Percentiles rank a stretch among this genome's conserved stretches.
phyloP scores from a whole-genome alignment of 2,329 filamentous ascomycete genomes.

The Aspergillus tamarii region DNA sequence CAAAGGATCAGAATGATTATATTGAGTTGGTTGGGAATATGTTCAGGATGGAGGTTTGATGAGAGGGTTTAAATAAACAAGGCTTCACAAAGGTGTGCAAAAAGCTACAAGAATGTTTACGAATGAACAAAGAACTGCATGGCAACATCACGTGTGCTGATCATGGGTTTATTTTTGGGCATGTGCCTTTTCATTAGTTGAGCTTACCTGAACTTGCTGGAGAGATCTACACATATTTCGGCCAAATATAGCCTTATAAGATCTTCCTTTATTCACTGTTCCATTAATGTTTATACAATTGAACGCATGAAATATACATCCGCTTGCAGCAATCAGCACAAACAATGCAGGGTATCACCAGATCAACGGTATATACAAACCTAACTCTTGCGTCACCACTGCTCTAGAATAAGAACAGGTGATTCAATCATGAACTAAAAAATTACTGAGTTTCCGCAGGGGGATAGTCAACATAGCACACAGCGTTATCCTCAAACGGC shows the following conservation, averaged over 20 bases:
- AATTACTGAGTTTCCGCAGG: slow-evolving; percentile 11
- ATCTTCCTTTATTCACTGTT: background rate
- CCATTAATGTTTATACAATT: background rate
- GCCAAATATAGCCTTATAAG: too few relatives aligned
- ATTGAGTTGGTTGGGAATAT: background rate
- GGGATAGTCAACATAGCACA: slow-evolving; percentile 36
- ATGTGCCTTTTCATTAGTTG: background rate
- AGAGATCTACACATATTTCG: background rate
- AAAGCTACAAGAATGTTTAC: background rate
- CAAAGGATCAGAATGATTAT: background rate
- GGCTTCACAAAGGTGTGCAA: background rate
- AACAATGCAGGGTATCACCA: background rate
- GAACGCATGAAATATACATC: background rate
- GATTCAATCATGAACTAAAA: background rate
- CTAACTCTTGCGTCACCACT: background rate
- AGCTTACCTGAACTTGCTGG: background rate
- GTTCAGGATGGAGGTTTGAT: background rate
- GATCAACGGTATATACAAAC: background rate
- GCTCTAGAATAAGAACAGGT: background rate
- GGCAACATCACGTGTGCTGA: background rate
- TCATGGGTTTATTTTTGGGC: background rate
- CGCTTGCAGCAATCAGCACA: background rate
- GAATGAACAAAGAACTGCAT: background rate
- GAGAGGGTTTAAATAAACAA: background rate
- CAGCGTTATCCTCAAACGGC: slow-evolving; percentile 38